These are phyloP conservation scores for Podospora didyma DNA, from an alignment of 495 filamentous ascomycete genomes.

Conservation along the genomic window DNA sequence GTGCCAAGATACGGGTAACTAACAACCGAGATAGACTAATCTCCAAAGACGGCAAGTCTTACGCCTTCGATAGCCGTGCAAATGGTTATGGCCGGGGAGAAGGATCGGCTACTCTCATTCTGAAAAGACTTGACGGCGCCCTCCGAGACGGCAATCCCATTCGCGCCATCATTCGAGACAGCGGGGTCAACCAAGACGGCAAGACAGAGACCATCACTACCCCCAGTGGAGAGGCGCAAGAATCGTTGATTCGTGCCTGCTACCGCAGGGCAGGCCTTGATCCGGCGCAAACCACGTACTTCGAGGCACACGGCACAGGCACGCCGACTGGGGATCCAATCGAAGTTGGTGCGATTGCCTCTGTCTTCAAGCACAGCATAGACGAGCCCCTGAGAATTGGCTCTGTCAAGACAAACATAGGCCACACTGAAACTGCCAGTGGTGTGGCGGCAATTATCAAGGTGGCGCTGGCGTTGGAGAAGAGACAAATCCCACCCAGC, in stretches of 20 bases:
- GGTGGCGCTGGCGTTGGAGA: conserved; percentile 35
- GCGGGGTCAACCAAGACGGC: conserved; percentile 55
- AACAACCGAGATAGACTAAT: conserved; percentile 15
- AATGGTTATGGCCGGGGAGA: conserved; percentile 64
- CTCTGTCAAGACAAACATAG: conserved; percentile 45
- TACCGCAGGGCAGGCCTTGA: conserved; percentile 47
- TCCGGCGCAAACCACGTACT: conserved; percentile 36
- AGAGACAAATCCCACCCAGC: conserved; percentile 40
- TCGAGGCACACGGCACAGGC: conserved; percentile 54
- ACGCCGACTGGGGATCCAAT: conserved; percentile 56
- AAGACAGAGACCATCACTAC: conserved; percentile 40
- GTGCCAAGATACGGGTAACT: too few relatives aligned
- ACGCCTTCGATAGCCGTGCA: conserved; percentile 48
- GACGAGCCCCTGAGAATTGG: conserved; percentile 36
- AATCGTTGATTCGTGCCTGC: conserved; percentile 41
- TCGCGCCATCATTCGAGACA: conserved; percentile 56
- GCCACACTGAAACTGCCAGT: conserved; percentile 24
- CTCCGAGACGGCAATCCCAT: conserved; percentile 52
- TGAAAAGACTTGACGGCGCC: conserved; percentile 59
- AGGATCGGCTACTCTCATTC: conserved; percentile 47
- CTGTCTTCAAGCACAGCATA: conserved; percentile 28
- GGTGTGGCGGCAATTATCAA: conserved; percentile 33
- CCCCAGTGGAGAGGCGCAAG: conserved; percentile 51
- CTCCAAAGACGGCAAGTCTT: conserved; percentile 29
- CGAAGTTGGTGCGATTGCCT: conserved; percentile 44